Evolutionary conservation across 164 flowering plant species (phyloP).

Genomic region (Litsea cubeba): DNA sequence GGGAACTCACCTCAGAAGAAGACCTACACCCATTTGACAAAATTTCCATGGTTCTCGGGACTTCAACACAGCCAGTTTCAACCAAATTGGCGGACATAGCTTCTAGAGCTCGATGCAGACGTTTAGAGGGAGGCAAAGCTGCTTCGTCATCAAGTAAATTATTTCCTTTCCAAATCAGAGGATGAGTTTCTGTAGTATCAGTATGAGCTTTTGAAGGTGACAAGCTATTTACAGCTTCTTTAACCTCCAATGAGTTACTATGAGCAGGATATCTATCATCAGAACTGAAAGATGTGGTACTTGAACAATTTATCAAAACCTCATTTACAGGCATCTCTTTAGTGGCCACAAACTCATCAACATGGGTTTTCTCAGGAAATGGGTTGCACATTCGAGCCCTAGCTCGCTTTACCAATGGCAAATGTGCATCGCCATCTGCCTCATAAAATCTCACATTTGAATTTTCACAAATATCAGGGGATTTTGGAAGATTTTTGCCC

Average conservation of each 20-base stretch:
- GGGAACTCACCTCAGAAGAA: slow-evolving; percentile 15
- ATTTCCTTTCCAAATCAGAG: slow-evolving; percentile 33
- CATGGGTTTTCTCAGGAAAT: slow-evolving; percentile 29
- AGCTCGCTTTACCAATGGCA: slow-evolving; percentile 93
- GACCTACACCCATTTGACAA: slow-evolving; percentile 16
- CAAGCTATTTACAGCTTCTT: slow-evolving; percentile 20
- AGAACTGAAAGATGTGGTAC: slow-evolving; percentile 16
- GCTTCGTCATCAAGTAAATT: slow-evolving; percentile 69
- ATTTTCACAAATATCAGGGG: slow-evolving; percentile 28
- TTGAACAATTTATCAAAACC: slow-evolving; percentile 13
- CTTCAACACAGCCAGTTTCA: slow-evolving; percentile 41
- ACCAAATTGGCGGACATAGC: slow-evolving; percentile 92
- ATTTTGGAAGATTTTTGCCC: slow-evolving; percentile 17
- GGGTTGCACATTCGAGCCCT: slow-evolving; percentile 84
- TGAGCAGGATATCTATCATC: slow-evolving; percentile 17
- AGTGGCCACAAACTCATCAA: slow-evolving; percentile 14
- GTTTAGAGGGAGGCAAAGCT: slow-evolving; percentile 91
- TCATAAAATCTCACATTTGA: slow-evolving; percentile 22
- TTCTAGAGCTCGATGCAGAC: slow-evolving; percentile 85
- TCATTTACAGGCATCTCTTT: slow-evolving; percentile 28
- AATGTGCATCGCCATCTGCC: slow-evolving; percentile 87
- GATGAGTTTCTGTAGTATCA: slow-evolving; percentile 19
- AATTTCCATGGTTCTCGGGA: slow-evolving; percentile 8
- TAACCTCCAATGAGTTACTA: slow-evolving; percentile 16
- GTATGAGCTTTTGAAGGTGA: slow-evolving; percentile 27